These are phyloP conservation scores for Saccharum officinarum DNA, from an alignment of 176 grass and related monocot species.

Conservation along the genomic window DNA sequence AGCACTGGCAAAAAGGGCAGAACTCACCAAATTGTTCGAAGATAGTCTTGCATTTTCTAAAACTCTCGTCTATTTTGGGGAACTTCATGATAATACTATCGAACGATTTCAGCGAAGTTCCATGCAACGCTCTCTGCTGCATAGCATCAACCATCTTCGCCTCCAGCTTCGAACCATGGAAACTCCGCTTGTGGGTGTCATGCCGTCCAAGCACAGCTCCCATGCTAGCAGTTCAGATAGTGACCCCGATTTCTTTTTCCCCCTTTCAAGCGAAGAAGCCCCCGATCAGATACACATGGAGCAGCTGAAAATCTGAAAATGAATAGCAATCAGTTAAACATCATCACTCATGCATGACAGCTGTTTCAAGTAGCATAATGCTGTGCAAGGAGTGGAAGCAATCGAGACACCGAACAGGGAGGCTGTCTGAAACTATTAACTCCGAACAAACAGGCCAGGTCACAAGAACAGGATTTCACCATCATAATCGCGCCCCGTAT, in stretches of 20 bases:
- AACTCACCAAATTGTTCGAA: conserved; percentile 92
- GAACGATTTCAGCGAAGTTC: conserved; percentile 76
- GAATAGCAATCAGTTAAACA: neutral
- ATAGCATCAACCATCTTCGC: conserved; percentile 87
- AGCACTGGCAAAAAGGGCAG: neutral
- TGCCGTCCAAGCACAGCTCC: conserved; percentile 65
- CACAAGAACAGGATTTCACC: neutral
- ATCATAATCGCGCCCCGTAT: neutral
- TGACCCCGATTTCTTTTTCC: neutral
- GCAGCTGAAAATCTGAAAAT: neutral
- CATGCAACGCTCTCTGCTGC: conserved; percentile 58
- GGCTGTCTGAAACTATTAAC: neutral
- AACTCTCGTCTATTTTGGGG: conserved; percentile 77
- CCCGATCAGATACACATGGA: neutral
- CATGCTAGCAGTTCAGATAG: conserved; percentile 44
- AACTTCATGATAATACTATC: conserved; percentile 89
- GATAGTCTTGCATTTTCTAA: conserved; percentile 89
- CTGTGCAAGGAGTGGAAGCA: neutral
- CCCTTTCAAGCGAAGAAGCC: neutral
- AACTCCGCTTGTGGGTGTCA: conserved; percentile 28
- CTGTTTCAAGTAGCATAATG: neutral
- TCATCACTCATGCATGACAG: neutral
- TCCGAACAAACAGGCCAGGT: neutral
- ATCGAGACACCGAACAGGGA: neutral
- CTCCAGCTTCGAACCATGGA: conserved; percentile 64